Evolutionary conservation across 768 basidiomycete species (phyloP).

Genomic region (Amanita polypyramis): DNA sequence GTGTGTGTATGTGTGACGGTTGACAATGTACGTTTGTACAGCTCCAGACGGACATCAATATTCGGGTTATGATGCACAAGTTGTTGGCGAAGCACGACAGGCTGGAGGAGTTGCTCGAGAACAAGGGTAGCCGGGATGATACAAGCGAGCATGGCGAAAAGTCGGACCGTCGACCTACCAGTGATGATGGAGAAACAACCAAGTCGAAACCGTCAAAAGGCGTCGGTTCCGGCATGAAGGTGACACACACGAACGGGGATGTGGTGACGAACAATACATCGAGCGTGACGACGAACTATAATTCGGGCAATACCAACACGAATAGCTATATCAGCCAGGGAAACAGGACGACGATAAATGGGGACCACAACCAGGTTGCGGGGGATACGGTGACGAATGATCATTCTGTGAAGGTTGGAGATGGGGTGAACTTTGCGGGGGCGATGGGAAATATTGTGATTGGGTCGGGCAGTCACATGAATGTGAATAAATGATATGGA

Average conservation of each 20-base stretch:
- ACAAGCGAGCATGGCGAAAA: too few relatives aligned
- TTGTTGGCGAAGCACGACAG: neutral
- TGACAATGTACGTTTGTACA: neutral
- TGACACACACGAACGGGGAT: neutral
- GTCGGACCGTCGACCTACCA: too few relatives aligned
- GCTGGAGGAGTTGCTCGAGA: neutral
- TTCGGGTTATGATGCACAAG: neutral
- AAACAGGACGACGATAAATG: neutral
- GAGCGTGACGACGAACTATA: neutral
- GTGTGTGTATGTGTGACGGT: neutral
- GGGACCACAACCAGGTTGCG: neutral
- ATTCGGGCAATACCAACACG: neutral
- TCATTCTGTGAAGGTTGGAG: neutral
- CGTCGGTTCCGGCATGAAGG: neutral
- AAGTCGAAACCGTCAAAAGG: too few relatives aligned
- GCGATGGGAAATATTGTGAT: neutral
- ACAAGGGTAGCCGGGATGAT: neutral
- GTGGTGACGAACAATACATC: neutral
- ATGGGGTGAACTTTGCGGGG: neutral
- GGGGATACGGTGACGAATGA: neutral
- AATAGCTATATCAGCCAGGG: neutral
- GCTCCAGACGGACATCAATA: neutral
- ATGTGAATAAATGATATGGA: neutral
- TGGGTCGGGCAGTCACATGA: neutral
- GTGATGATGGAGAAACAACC: too few relatives aligned